Evolutionary conservation across 75 land plant genomes (phyloP).

Genomic region (Pinus albicaulis): DNA sequence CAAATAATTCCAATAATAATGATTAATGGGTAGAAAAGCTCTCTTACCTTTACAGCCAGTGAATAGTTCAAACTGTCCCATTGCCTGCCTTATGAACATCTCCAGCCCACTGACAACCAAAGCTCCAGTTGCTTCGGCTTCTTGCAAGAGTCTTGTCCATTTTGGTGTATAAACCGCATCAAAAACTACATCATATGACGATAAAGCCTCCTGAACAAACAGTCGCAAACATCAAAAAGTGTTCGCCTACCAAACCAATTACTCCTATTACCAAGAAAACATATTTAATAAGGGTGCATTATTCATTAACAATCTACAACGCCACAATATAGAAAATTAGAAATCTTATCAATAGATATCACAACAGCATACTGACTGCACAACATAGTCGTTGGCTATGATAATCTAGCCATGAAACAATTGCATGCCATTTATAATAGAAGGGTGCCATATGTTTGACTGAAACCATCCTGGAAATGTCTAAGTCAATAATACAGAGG

Average conservation of each 20-base stretch:
- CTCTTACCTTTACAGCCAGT: slow-evolving; percentile 75
- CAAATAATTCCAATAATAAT: neutral
- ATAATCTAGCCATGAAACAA: neutral
- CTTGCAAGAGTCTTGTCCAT: slow-evolving; percentile 68
- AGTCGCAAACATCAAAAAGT: slow-evolving; percentile 5
- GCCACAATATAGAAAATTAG: neutral
- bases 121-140: slow-evolving; percentile 77
- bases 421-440: neutral
- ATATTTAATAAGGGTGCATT: neutral
- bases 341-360: neutral
- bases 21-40: neutral
- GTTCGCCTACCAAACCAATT: neutral
- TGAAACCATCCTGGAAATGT: neutral
- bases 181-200: slow-evolving; percentile 68
- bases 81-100: slow-evolving; percentile 94
- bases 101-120: slow-evolving; percentile 75
- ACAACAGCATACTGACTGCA: neutral
- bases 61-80: slow-evolving; percentile 80
- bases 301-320: neutral
- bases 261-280: neutral
- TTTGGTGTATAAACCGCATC: slow-evolving; percentile 96
- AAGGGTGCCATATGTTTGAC: neutral
- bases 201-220: slow-evolving; percentile 61
- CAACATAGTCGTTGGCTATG: neutral
- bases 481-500: neutral